Evolutionary conservation across 148 eudicot genomes (phyloP), one percentile per base, ranked within the genome.

Genomic region (Diospyros kaki): DNA sequence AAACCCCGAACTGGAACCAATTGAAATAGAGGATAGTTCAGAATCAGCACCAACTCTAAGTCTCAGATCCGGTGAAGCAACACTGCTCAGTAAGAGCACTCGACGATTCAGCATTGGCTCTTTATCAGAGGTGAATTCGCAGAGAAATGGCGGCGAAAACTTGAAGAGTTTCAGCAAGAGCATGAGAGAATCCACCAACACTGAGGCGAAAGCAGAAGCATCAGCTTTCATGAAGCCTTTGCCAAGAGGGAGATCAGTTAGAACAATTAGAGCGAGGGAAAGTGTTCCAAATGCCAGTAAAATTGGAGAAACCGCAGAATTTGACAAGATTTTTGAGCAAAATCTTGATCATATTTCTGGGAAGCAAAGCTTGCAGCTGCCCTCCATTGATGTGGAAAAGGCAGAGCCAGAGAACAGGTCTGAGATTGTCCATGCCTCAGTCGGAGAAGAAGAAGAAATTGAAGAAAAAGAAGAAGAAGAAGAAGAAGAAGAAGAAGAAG

Each of bases 191-290:
- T 73, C 51, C 76, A 71, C 8, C 8, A 48, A 48, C 1, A 48
- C 52, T 58, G 84, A 88, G 76, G 78, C 73, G 17, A 83, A 82
- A 73, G 83, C 90, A 4, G 52, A 4, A 51, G 45, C 41, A 41
- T 17, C 76, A 9, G 18, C 62, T 55, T 18, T 75, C 55, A 77
- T 75, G 56, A 93, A 86, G 73, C 76, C 74, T 61, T 73, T 86
- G 52, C 43, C 62, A 55, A 91, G 83, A 70, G 98, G 92, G 17
- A 93, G 89, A 80, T 93, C 98, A 50, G 98, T 93, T 65, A 85
- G 98, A 82, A 93, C 96, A 68, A 81, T 86, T 41, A 85, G 84
- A 82, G 76, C 92, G 6, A 84, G 74, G 56, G 83, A 77, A 82
- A 66, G 56, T 72, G 66, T 56, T 59, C 68, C 50, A 39, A 83